Evolutionary conservation across 192 early-diverging fungal genomes (phyloP).

Genomic region (Phlyctochytrium bullatum): DNA sequence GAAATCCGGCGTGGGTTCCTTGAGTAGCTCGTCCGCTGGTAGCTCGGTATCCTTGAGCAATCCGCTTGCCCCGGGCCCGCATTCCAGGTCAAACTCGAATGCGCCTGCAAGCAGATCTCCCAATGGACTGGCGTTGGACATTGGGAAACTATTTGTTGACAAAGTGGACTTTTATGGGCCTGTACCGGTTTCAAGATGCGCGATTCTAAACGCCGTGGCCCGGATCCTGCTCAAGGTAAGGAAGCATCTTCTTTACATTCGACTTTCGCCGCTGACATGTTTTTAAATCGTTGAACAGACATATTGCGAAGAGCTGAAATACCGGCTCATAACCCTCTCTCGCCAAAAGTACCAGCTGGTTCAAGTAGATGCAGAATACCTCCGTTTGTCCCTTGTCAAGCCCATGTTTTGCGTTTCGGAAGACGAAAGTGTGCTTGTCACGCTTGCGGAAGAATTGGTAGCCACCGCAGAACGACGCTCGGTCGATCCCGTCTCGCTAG

Average conservation of each 20-base stretch:
- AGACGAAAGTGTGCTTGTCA: slow-evolving; percentile 32
- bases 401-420: background rate
- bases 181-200: slow-evolving; percentile 51
- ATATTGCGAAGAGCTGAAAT: slow-evolving; percentile 54
- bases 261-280: no score
- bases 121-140: slow-evolving; percentile 58
- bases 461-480: slow-evolving; percentile 51
- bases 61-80: no score
- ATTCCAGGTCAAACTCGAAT: slow-evolving; percentile 46
- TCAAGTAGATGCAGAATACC: slow-evolving; percentile 65
- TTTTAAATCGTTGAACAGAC: slow-evolving; percentile 14
- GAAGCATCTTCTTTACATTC: background rate
- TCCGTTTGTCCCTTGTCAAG: slow-evolving; percentile 17
- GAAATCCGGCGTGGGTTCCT: no score
- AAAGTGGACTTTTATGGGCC: slow-evolving; percentile 59
- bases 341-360: slow-evolving; percentile 57
- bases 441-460: slow-evolving; percentile 49
- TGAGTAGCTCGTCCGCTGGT: no score
- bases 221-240: slow-evolving; percentile 63
- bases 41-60: no score
- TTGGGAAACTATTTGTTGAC: slow-evolving; percentile 71
- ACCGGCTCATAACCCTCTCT: slow-evolving; percentile 49
- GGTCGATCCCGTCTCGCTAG: slow-evolving; percentile 32
- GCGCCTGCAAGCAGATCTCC: no score
- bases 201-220: slow-evolving; percentile 50